Evolutionary conservation across 1,284 basidiomycete species (phyloP).

Genomic region (Anthracocystis panici-leucophaei): DNA sequence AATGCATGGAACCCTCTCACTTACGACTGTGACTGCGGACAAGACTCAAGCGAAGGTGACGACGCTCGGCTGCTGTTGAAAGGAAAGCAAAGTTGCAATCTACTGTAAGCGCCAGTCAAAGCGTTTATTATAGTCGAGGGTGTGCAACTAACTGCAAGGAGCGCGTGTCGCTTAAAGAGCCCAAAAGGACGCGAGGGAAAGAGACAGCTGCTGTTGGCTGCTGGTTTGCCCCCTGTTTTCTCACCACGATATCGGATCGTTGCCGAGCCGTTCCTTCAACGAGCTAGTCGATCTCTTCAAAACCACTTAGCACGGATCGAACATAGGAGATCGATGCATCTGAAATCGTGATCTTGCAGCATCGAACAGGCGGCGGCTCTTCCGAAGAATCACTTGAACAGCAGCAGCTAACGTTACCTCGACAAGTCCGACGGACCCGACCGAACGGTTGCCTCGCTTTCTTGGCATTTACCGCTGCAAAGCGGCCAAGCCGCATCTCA

Average conservation of each 20-base stretch:
- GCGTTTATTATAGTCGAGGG: not conserved
- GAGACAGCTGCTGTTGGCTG: not conserved
- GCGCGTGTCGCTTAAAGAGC: slow-evolving; percentile 3
- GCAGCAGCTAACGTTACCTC: not conserved
- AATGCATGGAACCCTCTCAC: too few species aligned
- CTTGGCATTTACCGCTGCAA: not conserved
- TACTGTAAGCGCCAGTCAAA: not conserved
- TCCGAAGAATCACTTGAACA: not conserved
- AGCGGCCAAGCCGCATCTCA: not conserved
- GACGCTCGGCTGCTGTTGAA: slow-evolving; percentile 3
- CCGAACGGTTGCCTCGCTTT: slow-evolving; percentile 8
- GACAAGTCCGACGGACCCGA: slow-evolving; percentile 8
- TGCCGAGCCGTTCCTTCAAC: not conserved
- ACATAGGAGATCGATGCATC: not conserved
- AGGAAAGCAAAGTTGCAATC: not conserved
- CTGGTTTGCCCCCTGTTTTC: too few species aligned
- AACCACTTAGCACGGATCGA: not conserved
- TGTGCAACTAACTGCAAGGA: slow-evolving; percentile 2
- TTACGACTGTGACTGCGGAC: not conserved
- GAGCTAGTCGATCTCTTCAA: not conserved
- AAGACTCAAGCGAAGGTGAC: not conserved
- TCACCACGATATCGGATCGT: not conserved
- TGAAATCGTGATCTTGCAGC: too few species aligned
- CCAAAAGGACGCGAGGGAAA: not conserved
- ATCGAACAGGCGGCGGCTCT: not conserved